Base-by-base conservation (phyloP, 306 rosid species). In the Cicer cuneatum region DNA sequence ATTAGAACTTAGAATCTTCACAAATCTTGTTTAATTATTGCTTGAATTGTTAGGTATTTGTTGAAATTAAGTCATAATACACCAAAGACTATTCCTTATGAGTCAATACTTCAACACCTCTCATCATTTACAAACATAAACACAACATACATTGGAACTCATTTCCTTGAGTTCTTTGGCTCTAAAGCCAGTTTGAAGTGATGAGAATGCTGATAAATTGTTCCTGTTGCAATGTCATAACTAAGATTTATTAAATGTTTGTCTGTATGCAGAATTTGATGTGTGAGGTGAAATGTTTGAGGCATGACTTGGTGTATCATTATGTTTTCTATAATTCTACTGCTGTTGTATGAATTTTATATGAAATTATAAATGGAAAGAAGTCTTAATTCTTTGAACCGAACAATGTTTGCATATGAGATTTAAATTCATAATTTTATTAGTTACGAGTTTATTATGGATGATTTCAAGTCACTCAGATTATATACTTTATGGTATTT, bases 111-210 rank as follows among this genome's bases (percentile, higher is more conserved):
- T 3, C 81, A 91, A 7, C 91, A 88, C 70, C 82, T 93, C 14
- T 71, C 89, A 14, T 83, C 94, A 8, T 21, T 78, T 2, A 84
- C 97, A 38, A 81, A 83, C 76, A 90, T 89, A 33, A 83, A 78
- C 88, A 82, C 92, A 48, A 29, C 86, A n/a, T 90, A 88, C 76
- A 68, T 88, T 9, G 92, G 89, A 46, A 89, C 89, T 39, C 97
- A 91, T 56, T 33, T 91, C 45, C 56, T 93, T 2, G 83, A 89
- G 19, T 75, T 64, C 63, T 91, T 93, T 12, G 96, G 94, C 42
- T 72, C 80, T 2, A 83, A 89, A 0, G 90, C 97, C 21, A 93
- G 97, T 54, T 77, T 89, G 57, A 78, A 92, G 88, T 68, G 94
- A 90, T 72, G 87, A 82, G 66, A 90, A 90, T 73, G 92, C 87